Conservation (phyloP, 1,284 basidiomycete species). For the Ganoderma multipileum region DNA sequence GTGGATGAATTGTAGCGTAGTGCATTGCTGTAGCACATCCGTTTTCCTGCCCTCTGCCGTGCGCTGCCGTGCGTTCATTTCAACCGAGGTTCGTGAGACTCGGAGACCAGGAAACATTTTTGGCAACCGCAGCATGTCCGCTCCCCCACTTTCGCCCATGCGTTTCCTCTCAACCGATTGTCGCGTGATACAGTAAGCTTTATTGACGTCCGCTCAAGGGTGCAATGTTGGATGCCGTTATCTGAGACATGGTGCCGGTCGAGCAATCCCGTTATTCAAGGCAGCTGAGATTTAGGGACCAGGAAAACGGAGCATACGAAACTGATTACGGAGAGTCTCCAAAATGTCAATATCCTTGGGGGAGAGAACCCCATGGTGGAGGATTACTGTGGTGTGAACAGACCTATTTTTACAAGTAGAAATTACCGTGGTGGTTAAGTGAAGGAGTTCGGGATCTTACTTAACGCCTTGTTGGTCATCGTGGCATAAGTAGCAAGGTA, state of each 20-base stretch:
- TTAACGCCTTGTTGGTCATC: neutral
- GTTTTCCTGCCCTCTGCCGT: neutral
- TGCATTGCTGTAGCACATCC: conserved; percentile 19
- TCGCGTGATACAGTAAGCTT: neutral
- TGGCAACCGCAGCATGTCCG: neutral
- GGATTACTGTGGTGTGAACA: neutral
- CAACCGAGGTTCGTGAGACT: neutral
- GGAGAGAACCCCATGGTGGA: neutral
- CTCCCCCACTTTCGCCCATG: neutral
- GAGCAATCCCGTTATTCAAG: neutral
- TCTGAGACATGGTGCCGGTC: neutral
- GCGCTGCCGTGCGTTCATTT: neutral
- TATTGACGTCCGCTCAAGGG: neutral
- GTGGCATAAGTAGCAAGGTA: neutral
- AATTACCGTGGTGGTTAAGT: neutral
- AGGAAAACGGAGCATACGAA: neutral
- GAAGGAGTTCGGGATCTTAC: neutral
- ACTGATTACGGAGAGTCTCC: neutral
- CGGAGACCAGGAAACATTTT: neutral
- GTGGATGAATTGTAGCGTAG: conserved; percentile 26
- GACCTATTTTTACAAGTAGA: neutral
- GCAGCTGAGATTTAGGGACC: neutral
- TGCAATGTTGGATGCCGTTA: neutral
- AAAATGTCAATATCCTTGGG: neutral
- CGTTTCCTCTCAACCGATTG: neutral